phyloP scores from a whole-genome alignment of 192 early-diverging fungal species.

The Coemansia sp. region DNA sequence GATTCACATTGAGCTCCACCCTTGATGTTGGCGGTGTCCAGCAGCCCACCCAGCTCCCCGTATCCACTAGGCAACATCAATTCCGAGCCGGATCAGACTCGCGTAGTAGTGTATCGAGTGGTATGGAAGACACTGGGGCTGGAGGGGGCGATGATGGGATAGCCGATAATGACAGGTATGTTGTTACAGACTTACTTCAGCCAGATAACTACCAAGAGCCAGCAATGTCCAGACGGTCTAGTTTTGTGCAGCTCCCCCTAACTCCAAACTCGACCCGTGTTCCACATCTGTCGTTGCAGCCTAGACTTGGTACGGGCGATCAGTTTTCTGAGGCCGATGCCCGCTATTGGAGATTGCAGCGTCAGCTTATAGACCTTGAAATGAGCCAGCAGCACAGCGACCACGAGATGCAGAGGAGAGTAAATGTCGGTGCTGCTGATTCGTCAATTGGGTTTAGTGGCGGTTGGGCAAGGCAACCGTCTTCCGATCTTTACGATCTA shows the following conservation, averaged over 20 bases:
- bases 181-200: constrained; percentile 30
- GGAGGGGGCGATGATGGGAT: background rate
- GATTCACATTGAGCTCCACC: constrained; percentile 53
- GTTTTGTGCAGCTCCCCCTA: constrained; percentile 46
- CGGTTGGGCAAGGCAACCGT: constrained; percentile 16
- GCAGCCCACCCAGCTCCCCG: background rate
- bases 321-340: constrained; percentile 53
- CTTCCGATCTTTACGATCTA: constrained; percentile 21
- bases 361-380: constrained; percentile 52
- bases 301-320: constrained; percentile 15
- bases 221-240: constrained; percentile 44
- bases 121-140: background rate
- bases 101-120: background rate
- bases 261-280: constrained; percentile 14
- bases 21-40: constrained; percentile 44
- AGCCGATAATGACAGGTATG: background rate
- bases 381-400: constrained; percentile 41
- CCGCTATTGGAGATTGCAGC: constrained; percentile 53
- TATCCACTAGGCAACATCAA: background rate
- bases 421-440: background rate
- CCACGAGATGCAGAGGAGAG: background rate
- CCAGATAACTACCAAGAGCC: constrained; percentile 51
- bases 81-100: background rate
- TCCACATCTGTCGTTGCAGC: constrained; percentile 13
- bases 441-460: background rate